Conservation (phyloP, 2,329 filamentous ascomycete genomes). For the Cucurbitaria berberidis region DNA sequence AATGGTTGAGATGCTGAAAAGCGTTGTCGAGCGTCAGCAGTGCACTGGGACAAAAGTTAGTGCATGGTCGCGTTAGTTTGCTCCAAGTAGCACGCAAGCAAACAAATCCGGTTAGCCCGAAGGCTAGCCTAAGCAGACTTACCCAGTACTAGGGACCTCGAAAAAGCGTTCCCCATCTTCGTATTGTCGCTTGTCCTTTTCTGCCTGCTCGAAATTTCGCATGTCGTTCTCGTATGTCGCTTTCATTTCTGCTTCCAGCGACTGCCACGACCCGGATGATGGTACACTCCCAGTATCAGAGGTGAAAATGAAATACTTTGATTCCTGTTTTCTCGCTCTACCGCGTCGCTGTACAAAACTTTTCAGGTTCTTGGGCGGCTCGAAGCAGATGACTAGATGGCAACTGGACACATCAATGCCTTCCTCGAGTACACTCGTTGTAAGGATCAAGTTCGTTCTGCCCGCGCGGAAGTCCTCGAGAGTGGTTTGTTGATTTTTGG, state of each 20-base stretch:
- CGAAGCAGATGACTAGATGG: constrained; percentile 69
- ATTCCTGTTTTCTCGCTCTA: constrained; percentile 64
- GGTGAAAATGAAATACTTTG: constrained; percentile 62
- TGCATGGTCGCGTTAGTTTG: background rate
- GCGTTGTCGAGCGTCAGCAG: constrained; percentile 75
- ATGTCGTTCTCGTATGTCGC: constrained; percentile 69
- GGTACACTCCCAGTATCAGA: constrained; percentile 41
- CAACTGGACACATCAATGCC: constrained; percentile 69
- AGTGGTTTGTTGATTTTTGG: constrained; percentile 57
- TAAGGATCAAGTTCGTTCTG: constrained; percentile 62
- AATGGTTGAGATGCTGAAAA: constrained; percentile 78
- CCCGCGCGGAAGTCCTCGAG: constrained; percentile 62
- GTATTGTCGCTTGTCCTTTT: constrained; percentile 57
- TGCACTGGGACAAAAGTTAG: constrained; percentile 55
- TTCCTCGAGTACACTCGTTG: constrained; percentile 66
- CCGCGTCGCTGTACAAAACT: constrained; percentile 71
- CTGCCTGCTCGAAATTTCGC: constrained; percentile 56
- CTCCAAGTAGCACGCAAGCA: background rate
- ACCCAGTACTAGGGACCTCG: constrained; percentile 35
- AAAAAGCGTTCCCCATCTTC: constrained; percentile 44
- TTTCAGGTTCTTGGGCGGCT: constrained; percentile 65
- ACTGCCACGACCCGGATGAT: constrained; percentile 62
- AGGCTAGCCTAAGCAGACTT: constrained; percentile 20
- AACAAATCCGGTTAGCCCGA: background rate
- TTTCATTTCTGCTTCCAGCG: constrained; percentile 76